Percentiles rank a stretch among this genome's conserved stretches.
phyloP scores from a whole-genome alignment of 148 eudicot species.

The Silene uniflora region DNA sequence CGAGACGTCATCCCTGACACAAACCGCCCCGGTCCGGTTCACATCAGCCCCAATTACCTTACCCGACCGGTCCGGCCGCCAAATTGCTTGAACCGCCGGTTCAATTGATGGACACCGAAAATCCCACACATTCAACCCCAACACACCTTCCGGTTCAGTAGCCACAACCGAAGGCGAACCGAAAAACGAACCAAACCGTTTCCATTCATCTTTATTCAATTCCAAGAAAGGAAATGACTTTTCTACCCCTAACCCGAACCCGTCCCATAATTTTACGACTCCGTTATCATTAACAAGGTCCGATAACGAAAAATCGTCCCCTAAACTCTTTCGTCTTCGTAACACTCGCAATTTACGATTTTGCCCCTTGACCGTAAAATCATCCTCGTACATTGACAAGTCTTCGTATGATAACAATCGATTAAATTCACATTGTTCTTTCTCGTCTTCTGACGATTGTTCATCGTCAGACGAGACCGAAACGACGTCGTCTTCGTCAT shows the following conservation, averaged over 20 bases:
- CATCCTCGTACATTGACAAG: conserved; percentile 29
- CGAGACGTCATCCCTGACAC: conserved; percentile 40
- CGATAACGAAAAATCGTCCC: conserved; percentile 36
- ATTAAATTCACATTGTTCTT: not conserved
- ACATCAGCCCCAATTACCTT: conserved; percentile 18
- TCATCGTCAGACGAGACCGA: conserved; percentile 34
- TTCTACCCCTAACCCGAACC: conserved; percentile 43
- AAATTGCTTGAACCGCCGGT: conserved; percentile 34
- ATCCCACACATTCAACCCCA: conserved; percentile 39
- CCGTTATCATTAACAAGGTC: conserved; percentile 52
- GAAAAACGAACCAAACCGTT: conserved; percentile 22
- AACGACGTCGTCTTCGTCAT: conserved; percentile 34
- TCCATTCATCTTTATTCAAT: conserved; percentile 12
- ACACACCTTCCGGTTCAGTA: conserved; percentile 29
- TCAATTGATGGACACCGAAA: conserved; percentile 20
- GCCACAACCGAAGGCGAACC: conserved; percentile 32
- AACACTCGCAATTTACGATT: conserved; percentile 30
- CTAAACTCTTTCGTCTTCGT: conserved; percentile 27
- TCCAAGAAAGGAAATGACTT: conserved; percentile 42
- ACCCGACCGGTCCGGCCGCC: conserved; percentile 37
- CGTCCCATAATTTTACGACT: conserved; percentile 75
- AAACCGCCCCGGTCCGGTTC: conserved; percentile 50
- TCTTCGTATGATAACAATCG: not conserved
- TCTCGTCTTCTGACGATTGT: not conserved
- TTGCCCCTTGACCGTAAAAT: conserved; percentile 41